These are phyloP conservation scores for Vigna trinervia DNA, from an alignment of 306 rosid species.

Conservation along the genomic window DNA sequence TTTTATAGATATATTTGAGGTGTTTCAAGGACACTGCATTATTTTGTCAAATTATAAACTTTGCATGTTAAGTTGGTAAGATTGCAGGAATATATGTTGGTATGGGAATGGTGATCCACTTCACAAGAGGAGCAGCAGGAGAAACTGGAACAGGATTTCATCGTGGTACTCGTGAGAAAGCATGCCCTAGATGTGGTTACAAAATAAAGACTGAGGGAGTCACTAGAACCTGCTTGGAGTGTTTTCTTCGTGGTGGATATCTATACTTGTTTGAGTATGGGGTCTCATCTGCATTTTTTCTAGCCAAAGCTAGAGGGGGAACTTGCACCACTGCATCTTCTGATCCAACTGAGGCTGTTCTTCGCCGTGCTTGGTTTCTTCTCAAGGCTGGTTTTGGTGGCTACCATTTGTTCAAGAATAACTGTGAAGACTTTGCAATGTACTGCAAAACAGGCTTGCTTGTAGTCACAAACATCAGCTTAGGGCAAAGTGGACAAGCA, in stretches of 20 bases:
- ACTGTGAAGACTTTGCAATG: conserved; percentile 83
- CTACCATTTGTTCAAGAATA: conserved; percentile 66
- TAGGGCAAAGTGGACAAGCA: conserved; percentile 74
- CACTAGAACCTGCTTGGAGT: conserved; percentile 68
- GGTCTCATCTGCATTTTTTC: conserved; percentile 51
- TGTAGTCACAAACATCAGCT: conserved; percentile 40
- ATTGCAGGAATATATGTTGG: conserved; percentile 73
- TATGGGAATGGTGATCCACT: conserved; percentile 75
- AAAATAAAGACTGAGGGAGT: conserved; percentile 56
- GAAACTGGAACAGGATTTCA: conserved; percentile 50
- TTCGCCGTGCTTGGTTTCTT: conserved; percentile 66
- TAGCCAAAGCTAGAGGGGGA: conserved; percentile 75
- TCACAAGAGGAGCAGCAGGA: conserved; percentile 65
- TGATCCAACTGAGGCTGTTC: conserved; percentile 53
- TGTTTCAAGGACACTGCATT: too few species aligned
- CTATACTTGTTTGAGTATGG: conserved; percentile 68
- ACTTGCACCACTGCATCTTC: conserved; percentile 74
- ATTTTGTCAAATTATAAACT: too few species aligned
- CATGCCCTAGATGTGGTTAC: conserved; percentile 66
- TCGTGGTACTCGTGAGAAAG: conserved; percentile 34
- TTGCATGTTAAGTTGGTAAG: neutral
- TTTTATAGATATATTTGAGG: too few species aligned
- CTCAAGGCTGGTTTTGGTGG: conserved; percentile 70
- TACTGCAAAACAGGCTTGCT: conserved; percentile 88
- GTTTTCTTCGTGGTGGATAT: conserved; percentile 66